Evolutionary conservation across 768 basidiomycete genomes (phyloP).

Genomic region (Tricholoma hemisulphureum): DNA sequence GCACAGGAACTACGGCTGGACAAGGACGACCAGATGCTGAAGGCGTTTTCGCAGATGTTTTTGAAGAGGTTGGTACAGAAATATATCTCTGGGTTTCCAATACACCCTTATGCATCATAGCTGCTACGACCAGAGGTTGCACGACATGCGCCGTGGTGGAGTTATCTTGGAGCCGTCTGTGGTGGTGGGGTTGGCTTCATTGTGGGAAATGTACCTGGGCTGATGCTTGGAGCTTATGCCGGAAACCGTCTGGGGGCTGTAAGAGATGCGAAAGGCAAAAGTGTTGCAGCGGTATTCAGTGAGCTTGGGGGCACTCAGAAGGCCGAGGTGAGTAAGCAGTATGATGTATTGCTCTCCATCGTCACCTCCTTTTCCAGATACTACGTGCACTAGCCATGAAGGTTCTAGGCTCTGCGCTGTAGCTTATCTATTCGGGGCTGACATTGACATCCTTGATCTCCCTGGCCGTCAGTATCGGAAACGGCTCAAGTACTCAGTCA

Average conservation of each 20-base stretch:
- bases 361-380: conserved; percentile 47
- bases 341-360: background rate
- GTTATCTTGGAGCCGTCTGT: conserved; percentile 67
- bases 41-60: conserved; percentile 83
- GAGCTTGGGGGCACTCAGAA: conserved; percentile 76
- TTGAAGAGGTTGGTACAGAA: conserved; percentile 69
- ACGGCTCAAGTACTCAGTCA: no score
- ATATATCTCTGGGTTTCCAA: background rate
- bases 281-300: conserved; percentile 84
- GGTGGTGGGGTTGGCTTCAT: conserved; percentile 67
- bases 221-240: conserved; percentile 81
- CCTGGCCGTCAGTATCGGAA: background rate
- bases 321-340: conserved; percentile 66
- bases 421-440: conserved; percentile 1
- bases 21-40: conserved; percentile 69
- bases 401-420: conserved; percentile 67
- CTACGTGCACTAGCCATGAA: conserved; percentile 80
- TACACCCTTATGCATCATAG: conserved; percentile 31
- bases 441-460: background rate
- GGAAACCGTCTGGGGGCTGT: conserved; percentile 91
- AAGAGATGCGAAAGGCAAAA: conserved; percentile 92
- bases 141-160: conserved; percentile 69
- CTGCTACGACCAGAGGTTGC: conserved; percentile 81
- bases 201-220: conserved; percentile 79
- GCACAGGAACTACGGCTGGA: conserved; percentile 30